Evolutionary conservation across 202 grass and related monocot species (phyloP).

Genomic region (Panicum hallii): DNA sequence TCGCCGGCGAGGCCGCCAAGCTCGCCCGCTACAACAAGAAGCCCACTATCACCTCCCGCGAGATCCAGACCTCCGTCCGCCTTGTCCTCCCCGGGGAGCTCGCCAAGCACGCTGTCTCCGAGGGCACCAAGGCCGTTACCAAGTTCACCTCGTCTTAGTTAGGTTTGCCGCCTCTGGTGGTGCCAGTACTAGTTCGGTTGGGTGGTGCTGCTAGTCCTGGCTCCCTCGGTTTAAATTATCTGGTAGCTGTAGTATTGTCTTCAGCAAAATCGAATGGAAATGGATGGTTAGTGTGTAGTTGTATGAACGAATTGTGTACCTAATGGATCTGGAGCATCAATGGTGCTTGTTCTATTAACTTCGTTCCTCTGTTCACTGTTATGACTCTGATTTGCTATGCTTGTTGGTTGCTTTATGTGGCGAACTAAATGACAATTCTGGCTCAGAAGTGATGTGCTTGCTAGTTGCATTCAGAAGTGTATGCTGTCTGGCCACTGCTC

Average conservation of each 20-base stretch:
- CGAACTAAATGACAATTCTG: not conserved
- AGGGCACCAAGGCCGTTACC: conserved; percentile 72
- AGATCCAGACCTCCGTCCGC: conserved; percentile 74
- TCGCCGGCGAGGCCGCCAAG: conserved; percentile 52
- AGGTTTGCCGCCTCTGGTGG: not conserved
- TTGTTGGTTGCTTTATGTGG: not conserved
- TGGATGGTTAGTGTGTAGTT: not conserved
- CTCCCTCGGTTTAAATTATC: not conserved
- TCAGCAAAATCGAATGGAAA: not conserved
- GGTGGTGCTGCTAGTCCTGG: not conserved
- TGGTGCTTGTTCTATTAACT: not conserved
- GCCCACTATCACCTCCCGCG: conserved; percentile 68
- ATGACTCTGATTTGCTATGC: not conserved
- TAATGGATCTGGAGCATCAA: not conserved
- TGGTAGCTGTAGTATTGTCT: not conserved
- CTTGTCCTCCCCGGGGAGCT: conserved; percentile 65
- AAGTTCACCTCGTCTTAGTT: conserved; percentile 68
- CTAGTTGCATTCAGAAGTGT: no score
- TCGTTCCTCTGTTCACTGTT: not conserved
- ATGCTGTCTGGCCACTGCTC: no score
- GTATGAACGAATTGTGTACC: not conserved
- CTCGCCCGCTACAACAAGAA: conserved; percentile 72
- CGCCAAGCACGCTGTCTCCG: conserved; percentile 69
- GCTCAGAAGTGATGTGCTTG: not conserved
- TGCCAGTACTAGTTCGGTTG: not conserved